Base-by-base conservation (phyloP, 192 early-diverging fungal species). In the Globomyces pollinis-pini region DNA sequence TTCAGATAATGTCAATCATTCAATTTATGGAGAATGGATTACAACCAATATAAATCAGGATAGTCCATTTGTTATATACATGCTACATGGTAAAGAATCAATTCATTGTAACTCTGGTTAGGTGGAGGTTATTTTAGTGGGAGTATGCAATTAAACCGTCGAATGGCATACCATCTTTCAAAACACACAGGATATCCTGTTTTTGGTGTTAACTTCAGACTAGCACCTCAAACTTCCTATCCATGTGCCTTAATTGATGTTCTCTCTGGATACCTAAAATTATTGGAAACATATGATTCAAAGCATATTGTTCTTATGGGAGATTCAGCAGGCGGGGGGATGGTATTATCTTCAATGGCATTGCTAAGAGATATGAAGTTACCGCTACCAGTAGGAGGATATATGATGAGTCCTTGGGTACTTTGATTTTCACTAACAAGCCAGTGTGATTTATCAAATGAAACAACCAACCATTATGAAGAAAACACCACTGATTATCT, bases 301-400 rank as follows among this genome's bases (percentile, higher is more conserved):
- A 34, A 11, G 9, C 9, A 55, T 23, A 55, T 55, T 5, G 20
- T 55, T 23, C 5, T 55, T 12, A 55, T 55, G 53, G 53, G 53
- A 0, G 53, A 55, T 47, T 28, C 23, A 28, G 44, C 44, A 12
- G 44, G 59, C 4, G 67, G 67, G n/a, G 60, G 59, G 15, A 41
- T 68, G 8, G 34, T 16, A 20, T 15, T 68, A 11, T 42, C 54
- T 11, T n/a, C 64, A 7, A 59, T 75, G 41, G 24, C 85, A 3
- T 75, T 67, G 0, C 70, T 86, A 16, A 67, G 81, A 33, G 76
- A 86, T 57, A 59, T 66, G 1, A 16, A 18, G 7, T 16, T 33
- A 39, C 23, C 8, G 15, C 23, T 26, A 0, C 44, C 44, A 4
- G 44, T 26, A 4, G 44, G 44, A 28, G 52, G 21, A 21, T 18